A percentile compares a stretch with the other conserved stretches of the same genome.
These are phyloP conservation scores for Myochromella boudieri DNA, from an alignment of 768 basidiomycete genomes.

Conservation along the genomic window DNA sequence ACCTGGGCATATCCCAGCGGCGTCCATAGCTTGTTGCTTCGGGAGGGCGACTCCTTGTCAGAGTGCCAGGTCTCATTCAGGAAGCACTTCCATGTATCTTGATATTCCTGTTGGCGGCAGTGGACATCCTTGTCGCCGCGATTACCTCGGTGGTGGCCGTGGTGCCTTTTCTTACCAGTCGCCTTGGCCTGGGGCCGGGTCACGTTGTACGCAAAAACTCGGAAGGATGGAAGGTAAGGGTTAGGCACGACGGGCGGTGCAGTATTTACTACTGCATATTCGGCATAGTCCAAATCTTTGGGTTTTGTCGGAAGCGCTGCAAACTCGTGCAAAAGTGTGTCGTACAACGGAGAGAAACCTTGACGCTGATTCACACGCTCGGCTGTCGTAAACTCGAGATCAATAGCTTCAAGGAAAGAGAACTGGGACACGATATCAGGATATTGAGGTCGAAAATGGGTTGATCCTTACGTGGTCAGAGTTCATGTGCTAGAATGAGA, in stretches of 20 bases:
- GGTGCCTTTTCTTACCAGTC: constrained; percentile 38
- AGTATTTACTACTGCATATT: constrained; percentile 78
- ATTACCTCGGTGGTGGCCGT: constrained; percentile 48
- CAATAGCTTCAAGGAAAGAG: constrained; percentile 52
- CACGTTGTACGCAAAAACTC: constrained; percentile 82
- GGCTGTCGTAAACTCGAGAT: constrained; percentile 47
- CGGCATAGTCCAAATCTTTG: constrained; percentile 53
- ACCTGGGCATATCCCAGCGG: constrained; percentile 89
- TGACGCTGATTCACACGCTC: constrained; percentile 13
- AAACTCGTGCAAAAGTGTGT: constrained; percentile 66
- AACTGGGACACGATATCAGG: constrained; percentile 35
- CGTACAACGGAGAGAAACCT: constrained; percentile 42
- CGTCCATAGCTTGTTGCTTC: constrained; percentile 66
- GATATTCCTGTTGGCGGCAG: constrained; percentile 50
- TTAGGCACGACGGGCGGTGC: constrained; percentile 86
- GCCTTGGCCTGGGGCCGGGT: constrained; percentile 35
- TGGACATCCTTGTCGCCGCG: constrained; percentile 43
- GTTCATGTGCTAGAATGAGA: constrained; percentile 68
- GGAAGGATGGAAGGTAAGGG: constrained; percentile 76
- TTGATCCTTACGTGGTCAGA: constrained; percentile 61
- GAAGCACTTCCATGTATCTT: constrained; percentile 64
- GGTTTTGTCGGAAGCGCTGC: constrained; percentile 52
- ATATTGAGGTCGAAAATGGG: constrained; percentile 15
- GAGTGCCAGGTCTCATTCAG: constrained; percentile 60
- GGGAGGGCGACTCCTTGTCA: constrained; percentile 66